Conservation (phyloP, 225 moss, liverwort and hornwort species). For the Rhytidiadelphus loreus region DNA sequence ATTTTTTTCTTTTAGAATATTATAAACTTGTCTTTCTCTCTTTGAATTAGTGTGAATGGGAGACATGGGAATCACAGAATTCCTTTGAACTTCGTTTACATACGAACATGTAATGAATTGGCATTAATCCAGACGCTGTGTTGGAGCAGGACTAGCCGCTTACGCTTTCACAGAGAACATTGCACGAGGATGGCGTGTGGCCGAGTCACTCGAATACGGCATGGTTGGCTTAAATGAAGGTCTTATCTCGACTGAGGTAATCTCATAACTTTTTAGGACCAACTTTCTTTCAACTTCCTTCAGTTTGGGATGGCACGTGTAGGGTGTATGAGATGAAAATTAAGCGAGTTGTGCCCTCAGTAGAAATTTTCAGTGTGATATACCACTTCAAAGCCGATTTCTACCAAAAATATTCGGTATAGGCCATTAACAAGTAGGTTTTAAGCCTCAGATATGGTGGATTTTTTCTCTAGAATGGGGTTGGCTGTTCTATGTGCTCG, state of each 20-base stretch:
- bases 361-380: neutral
- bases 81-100: neutral
- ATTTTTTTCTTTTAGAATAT: neutral
- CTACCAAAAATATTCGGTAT: neutral
- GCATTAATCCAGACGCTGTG: neutral
- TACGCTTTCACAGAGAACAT: conserved; percentile 90
- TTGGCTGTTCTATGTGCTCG: neutral
- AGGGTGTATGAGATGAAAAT: neutral
- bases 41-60: neutral
- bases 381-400: neutral
- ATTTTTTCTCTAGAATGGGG: neutral
- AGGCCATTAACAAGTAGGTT: neutral
- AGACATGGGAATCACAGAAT: neutral
- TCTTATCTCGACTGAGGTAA: conserved; percentile 81
- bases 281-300: neutral
- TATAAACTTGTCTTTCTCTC: neutral
- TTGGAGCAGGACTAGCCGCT: conserved; percentile 58
- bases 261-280: neutral
- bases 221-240: conserved; percentile 95
- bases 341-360: neutral
- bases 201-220: conserved; percentile 85
- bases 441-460: neutral
- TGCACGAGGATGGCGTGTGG: conserved; percentile 79
- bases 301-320: neutral
- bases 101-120: neutral